Percentiles rank a stretch among this genome's conserved stretches.
These are phyloP conservation scores for Xylaria telfairii DNA, from an alignment of 495 filamentous ascomycete genomes.

Conservation along the genomic window DNA sequence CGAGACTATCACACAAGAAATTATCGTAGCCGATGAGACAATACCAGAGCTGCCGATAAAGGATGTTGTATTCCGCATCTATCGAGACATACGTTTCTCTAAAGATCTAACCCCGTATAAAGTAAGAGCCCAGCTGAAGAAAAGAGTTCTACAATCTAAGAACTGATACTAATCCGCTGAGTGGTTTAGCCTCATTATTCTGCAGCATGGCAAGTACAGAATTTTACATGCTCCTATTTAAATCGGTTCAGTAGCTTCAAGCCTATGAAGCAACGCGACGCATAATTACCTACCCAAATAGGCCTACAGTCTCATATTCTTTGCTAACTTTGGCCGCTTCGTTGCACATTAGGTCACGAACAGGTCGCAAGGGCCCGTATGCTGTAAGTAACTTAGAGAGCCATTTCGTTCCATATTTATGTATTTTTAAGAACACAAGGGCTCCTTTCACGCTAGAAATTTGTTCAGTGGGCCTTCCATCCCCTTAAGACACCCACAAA, in stretches of 20 bases:
- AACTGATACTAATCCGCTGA: neutral
- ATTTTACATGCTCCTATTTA: neutral
- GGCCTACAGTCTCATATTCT: neutral
- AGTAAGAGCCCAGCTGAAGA: slow-evolving; percentile 47
- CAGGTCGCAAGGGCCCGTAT: slow-evolving; percentile 84
- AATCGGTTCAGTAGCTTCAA: neutral
- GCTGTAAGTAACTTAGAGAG: slow-evolving; percentile 43
- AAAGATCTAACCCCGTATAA: slow-evolving; percentile 87
- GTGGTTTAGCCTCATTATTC: slow-evolving; percentile 70
- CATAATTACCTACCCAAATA: neutral
- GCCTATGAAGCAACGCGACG: neutral
- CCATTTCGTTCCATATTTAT: neutral
- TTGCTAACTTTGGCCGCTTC: neutral
- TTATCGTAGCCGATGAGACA: slow-evolving; percentile 73
- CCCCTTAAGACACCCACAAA: no score
- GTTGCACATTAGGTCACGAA: slow-evolving; percentile 62
- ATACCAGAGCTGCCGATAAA: slow-evolving; percentile 83
- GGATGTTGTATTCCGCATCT: slow-evolving; percentile 86
- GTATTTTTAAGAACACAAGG: neutral
- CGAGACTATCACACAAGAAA: slow-evolving; percentile 69
- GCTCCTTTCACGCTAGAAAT: neutral
- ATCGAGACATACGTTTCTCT: slow-evolving; percentile 79
- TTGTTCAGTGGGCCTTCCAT: no score
- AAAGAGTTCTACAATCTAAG: neutral
- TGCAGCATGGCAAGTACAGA: slow-evolving; percentile 69